A percentile compares a stretch with the other conserved stretches of the same genome.
phyloP scores from a whole-genome alignment of 768 basidiomycete genomes.

The Leccinum boreale region DNA sequence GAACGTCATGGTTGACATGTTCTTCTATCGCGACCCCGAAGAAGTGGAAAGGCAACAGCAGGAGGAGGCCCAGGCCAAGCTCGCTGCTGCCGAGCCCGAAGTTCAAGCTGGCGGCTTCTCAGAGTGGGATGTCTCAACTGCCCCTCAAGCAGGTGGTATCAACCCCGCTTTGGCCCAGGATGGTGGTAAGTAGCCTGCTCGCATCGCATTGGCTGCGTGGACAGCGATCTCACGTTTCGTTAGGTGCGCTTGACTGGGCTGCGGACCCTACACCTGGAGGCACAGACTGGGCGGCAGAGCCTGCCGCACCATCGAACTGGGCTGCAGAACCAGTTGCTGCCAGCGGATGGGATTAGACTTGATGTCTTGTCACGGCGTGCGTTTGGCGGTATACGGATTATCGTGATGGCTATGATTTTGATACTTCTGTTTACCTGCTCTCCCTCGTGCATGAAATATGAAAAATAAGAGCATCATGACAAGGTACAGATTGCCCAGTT shows the following conservation, averaged over 20 bases:
- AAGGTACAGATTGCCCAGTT: not conserved
- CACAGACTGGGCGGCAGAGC: conserved; percentile 88
- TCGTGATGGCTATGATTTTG: conserved; percentile 20
- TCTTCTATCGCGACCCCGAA: conserved; percentile 99
- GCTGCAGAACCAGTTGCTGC: conserved; percentile 27
- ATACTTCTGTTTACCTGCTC: conserved; percentile 16
- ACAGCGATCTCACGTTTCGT: conserved; percentile 1
- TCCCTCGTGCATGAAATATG: conserved; percentile 12
- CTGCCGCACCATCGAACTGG: conserved; percentile 37
- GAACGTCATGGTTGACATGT: conserved; percentile 99
- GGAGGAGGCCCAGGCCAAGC: conserved; percentile 87
- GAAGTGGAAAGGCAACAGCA: conserved; percentile 98
- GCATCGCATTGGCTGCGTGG: not conserved
- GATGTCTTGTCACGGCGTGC: not conserved
- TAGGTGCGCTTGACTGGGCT: conserved; percentile 82
- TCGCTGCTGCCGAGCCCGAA: conserved; percentile 54
- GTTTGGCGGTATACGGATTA: conserved; percentile 12
- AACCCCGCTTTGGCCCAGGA: conserved; percentile 73
- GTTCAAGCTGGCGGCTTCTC: conserved; percentile 46
- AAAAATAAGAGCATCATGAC: conserved; percentile 12
- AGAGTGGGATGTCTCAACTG: conserved; percentile 77
- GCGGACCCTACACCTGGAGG: conserved; percentile 57
- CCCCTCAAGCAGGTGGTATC: conserved; percentile 65
- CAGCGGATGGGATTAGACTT: conserved; percentile 30
- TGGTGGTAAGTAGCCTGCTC: conserved; percentile 37